Evolutionary conservation across 768 basidiomycete genomes (phyloP).

Genomic region (Brasilioporus rufonigricans): DNA sequence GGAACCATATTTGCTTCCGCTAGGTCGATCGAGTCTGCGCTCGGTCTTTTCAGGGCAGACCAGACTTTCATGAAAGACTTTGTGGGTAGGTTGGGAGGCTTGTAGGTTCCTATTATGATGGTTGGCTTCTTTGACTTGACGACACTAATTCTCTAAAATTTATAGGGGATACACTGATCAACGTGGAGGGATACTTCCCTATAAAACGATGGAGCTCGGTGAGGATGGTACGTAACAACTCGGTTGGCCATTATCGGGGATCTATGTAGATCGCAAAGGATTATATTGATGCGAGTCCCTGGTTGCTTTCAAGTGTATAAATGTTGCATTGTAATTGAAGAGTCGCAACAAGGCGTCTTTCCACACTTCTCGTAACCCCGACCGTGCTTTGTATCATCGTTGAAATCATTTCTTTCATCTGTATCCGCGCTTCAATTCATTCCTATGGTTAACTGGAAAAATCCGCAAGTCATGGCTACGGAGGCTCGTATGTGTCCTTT

Average conservation of each 20-base stretch:
- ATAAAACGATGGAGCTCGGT: background rate
- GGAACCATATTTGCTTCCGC: conserved; percentile 13
- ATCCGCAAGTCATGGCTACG: conserved; percentile 15
- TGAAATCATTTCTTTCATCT: conserved; percentile 7
- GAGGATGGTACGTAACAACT: conserved; percentile 19
- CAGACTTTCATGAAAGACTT: background rate
- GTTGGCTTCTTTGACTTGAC: background rate
- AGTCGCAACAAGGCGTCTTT: conserved; percentile 2
- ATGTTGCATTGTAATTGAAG: conserved; percentile 5
- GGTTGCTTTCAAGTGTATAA: conserved; percentile 26
- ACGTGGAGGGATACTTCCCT: background rate
- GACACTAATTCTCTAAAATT: background rate
- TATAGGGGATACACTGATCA: background rate
- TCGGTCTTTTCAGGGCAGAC: background rate
- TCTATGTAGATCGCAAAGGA: conserved; percentile 8
- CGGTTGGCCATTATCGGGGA: conserved; percentile 7
- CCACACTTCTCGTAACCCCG: conserved; percentile 1
- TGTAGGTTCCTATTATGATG: background rate
- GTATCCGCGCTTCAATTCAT: conserved; percentile 14
- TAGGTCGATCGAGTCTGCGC: background rate
- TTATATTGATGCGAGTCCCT: conserved; percentile 13
- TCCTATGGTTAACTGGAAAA: conserved; percentile 28
- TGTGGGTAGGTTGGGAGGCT: background rate
- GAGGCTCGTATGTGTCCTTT: conserved; percentile 23
- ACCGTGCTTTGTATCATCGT: conserved; percentile 6